These are phyloP conservation scores for Ceratobasidium sp. DNA, from an alignment of 1,284 basidiomycete genomes.

Conservation along the genomic window DNA sequence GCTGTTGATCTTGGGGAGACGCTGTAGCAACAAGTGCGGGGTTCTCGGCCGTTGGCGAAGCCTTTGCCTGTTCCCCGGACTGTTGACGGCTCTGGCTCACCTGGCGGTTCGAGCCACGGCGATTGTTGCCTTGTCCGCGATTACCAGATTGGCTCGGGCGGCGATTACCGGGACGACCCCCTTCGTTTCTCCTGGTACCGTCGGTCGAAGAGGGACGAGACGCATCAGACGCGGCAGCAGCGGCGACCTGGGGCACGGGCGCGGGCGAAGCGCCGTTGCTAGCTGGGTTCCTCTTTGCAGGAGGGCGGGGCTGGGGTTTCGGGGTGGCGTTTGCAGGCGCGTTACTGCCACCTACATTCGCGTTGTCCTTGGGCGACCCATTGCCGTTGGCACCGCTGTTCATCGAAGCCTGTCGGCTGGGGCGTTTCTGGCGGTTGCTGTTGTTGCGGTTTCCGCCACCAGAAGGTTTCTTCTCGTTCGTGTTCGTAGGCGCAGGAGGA, in stretches of 20 bases:
- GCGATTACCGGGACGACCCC: conserved; percentile 34
- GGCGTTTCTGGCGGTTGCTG: conserved; percentile 31
- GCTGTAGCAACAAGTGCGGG: conserved; percentile 41
- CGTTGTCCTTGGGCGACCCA: conserved; percentile 33
- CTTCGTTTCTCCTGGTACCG: conserved; percentile 41
- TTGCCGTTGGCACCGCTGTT: conserved; percentile 37
- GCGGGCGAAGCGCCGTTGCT: conserved; percentile 38
- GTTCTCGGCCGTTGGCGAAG: conserved; percentile 41
- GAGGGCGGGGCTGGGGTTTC: conserved; percentile 25
- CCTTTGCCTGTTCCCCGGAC: conserved; percentile 42
- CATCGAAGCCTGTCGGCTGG: conserved; percentile 18
- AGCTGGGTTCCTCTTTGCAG: conserved; percentile 39
- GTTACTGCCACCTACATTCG: conserved; percentile 14
- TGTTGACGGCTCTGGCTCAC: conserved; percentile 42
- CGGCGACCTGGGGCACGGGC: conserved; percentile 41
- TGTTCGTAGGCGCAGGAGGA: conserved; percentile 39
- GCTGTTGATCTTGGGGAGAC: conserved; percentile 65
- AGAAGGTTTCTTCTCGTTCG: conserved; percentile 41
- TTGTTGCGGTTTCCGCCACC: conserved; percentile 37
- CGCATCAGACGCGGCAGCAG: conserved; percentile 41
- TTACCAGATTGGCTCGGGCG: conserved; percentile 40
- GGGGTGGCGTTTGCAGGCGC: conserved; percentile 25
- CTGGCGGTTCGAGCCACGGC: conserved; percentile 28
- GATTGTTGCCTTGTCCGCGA: conserved; percentile 39
- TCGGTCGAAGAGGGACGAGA: conserved; percentile 46